phyloP scores from a whole-genome alignment of 768 basidiomycete species.

The Collybia mongolica region DNA sequence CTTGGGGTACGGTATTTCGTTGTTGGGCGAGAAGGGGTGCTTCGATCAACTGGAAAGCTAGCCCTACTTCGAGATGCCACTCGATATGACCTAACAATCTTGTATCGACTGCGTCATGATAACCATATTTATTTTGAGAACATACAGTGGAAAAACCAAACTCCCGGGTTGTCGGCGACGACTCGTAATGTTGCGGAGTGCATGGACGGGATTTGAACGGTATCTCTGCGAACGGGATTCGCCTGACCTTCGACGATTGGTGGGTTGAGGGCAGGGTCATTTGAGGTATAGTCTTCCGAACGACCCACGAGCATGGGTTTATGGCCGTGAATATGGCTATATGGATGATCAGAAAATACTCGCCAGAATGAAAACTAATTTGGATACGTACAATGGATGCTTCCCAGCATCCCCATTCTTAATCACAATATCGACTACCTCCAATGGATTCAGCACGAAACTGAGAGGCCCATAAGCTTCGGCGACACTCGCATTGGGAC shows the following conservation, averaged over 20 bases:
- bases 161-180: conserved; percentile 90
- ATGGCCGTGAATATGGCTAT: conserved; percentile 90
- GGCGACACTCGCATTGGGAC: conserved; percentile 62
- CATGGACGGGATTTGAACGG: conserved; percentile 70
- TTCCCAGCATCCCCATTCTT: conserved; percentile 72
- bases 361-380: neutral
- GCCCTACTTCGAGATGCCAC: conserved; percentile 83
- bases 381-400: conserved; percentile 76
- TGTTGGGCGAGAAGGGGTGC: conserved; percentile 74
- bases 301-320: conserved; percentile 80
- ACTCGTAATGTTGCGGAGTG: conserved; percentile 73
- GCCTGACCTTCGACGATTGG: conserved; percentile 71
- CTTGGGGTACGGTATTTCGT: conserved; percentile 50
- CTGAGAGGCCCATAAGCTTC: conserved; percentile 79
- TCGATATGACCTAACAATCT: conserved; percentile 66
- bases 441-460: conserved; percentile 71
- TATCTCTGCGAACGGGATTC: conserved; percentile 94
- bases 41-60: conserved; percentile 83
- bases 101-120: neutral
- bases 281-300: conserved; percentile 64
- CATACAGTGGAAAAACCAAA: conserved; percentile 83
- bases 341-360: neutral
- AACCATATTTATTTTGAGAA: conserved; percentile 8
- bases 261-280: conserved; percentile 78
- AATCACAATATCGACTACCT: conserved; percentile 76